These are phyloP conservation scores for Scedosporium boydii DNA, from an alignment of 2,329 filamentous ascomycete species.

Conservation along the genomic window DNA sequence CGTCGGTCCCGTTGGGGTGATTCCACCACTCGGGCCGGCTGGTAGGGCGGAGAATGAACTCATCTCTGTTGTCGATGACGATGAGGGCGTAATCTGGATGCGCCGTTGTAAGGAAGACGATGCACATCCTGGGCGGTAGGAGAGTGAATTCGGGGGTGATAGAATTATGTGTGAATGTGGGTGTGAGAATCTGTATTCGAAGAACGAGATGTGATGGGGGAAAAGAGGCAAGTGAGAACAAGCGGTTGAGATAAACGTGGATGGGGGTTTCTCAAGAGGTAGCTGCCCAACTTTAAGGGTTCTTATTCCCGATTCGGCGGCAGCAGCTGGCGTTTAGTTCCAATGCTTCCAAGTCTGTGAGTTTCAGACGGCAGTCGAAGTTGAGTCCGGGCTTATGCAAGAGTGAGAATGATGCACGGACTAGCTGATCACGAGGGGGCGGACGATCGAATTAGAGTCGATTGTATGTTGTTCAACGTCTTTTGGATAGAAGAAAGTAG, in stretches of 20 bases:
- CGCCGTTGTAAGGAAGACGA: slow-evolving; percentile 64
- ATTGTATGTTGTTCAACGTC: too few relatives aligned
- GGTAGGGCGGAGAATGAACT: slow-evolving; percentile 56
- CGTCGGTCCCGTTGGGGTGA: slow-evolving; percentile 29
- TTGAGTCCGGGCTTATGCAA: neutral
- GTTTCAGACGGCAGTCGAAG: neutral
- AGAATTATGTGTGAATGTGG: neutral
- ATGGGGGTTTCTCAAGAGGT: neutral
- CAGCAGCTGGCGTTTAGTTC: too few relatives aligned
- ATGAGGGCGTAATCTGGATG: slow-evolving; percentile 70
- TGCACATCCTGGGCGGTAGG: slow-evolving; percentile 50
- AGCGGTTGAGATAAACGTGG: neutral
- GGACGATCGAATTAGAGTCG: too few relatives aligned
- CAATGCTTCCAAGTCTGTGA: neutral
- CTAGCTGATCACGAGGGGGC: neutral
- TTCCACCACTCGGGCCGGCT: slow-evolving; percentile 57
- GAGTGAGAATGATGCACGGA: neutral
- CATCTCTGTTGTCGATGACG: slow-evolving; percentile 70
- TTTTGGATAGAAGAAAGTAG: neutral
- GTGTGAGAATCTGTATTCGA: neutral
- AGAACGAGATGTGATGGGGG: neutral
- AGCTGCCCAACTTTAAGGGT: too few relatives aligned
- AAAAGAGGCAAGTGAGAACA: neutral
- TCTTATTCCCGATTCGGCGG: too few relatives aligned
- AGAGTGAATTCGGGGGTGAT: neutral